These are phyloP conservation scores for Metschnikowia santaceciliae DNA, from an alignment of 805 yeast genomes.

Conservation along the genomic window DNA sequence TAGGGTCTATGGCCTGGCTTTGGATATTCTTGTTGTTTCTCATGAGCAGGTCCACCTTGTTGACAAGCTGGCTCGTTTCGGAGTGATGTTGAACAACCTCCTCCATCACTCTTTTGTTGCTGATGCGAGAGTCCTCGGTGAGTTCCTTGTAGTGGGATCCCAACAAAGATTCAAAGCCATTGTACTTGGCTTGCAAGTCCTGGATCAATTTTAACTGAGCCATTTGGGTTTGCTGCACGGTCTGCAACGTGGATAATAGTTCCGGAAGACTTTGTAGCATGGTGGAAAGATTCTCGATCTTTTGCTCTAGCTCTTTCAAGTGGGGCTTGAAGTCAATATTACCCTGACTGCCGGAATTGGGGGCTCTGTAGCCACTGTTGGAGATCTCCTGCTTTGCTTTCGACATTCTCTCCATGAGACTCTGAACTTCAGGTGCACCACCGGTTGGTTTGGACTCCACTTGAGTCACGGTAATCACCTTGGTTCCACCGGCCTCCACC, in stretches of 20 bases:
- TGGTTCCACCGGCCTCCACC: constrained; percentile 36
- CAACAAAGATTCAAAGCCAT: constrained; percentile 25
- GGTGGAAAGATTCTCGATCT: neutral
- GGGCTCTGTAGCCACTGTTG: neutral
- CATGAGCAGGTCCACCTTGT: constrained; percentile 40
- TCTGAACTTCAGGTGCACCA: neutral
- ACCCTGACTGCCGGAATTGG: too few species aligned
- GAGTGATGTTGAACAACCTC: constrained; percentile 40
- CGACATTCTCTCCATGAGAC: constrained; percentile 32
- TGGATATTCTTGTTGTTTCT: constrained; percentile 36
- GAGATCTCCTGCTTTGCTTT: neutral
- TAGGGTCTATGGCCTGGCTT: constrained; percentile 15
- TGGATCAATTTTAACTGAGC: constrained; percentile 18
- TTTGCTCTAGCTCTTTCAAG: neutral
- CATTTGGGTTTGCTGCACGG: constrained; percentile 13
- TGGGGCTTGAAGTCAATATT: neutral
- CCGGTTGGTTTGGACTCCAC: neutral
- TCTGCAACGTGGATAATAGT: neutral
- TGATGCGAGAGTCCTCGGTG: constrained; percentile 25
- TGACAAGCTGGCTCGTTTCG: constrained; percentile 29
- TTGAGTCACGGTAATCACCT: constrained; percentile 19
- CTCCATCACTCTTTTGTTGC: constrained; percentile 36
- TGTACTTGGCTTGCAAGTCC: constrained; percentile 19
- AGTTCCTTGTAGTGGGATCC: constrained; percentile 31
- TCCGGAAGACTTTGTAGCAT: neutral